Base-by-base conservation (phyloP, 768 basidiomycete species). In the Auriscalpium microsporum region DNA sequence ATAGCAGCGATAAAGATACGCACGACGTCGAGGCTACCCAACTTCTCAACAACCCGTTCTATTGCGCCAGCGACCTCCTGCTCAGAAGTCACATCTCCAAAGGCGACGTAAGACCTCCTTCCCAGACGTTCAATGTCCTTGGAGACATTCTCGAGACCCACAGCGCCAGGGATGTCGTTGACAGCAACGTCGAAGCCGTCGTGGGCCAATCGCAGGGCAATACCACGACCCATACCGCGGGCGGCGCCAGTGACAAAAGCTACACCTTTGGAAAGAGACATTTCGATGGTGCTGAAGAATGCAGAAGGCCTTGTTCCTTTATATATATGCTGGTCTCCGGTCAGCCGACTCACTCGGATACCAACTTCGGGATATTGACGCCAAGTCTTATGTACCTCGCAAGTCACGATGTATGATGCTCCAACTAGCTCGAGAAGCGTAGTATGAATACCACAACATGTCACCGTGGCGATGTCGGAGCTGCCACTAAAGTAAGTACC, bases 231-330 rank as follows among this genome's bases (percentile, higher is more conserved):
- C 33, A 64, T 56, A 10, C 57, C 63, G 4, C 60, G 55, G n/a
- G 63, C 57, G 3, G 57, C 53, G 36, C 63, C 63, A 8, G 63
- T 64, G 46, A 64, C 45, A 10, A 64, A 33, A 11, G 63, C 63
- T n/a, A 63, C 62, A 14, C 40, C 46, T 47, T 47, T 47, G 46
- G 6, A 1, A 16, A 23, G 23, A 35, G 8, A 16, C 45, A 14
- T 4, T 17, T 28, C 28, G 28, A 28, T 7, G 28, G 28, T 28
- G 28, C 28, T 28, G 28, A 28, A 7, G 7, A 4, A 28, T 28
- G 28, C 28, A 4, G 2, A 28, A 28, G 1, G 28, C 28, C 7
- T 28, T 28, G 28, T 28, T 4, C 28, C 28, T 28, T 28, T 28
- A 28, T 28, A 28, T 28, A 7, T 28, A 7, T 28, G 21, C 21